Percentiles rank a stretch among this genome's conserved stretches.
Evolutionary conservation across 1,139 yeast species (phyloP).

Genomic region (Meyerozyma athensensis): DNA sequence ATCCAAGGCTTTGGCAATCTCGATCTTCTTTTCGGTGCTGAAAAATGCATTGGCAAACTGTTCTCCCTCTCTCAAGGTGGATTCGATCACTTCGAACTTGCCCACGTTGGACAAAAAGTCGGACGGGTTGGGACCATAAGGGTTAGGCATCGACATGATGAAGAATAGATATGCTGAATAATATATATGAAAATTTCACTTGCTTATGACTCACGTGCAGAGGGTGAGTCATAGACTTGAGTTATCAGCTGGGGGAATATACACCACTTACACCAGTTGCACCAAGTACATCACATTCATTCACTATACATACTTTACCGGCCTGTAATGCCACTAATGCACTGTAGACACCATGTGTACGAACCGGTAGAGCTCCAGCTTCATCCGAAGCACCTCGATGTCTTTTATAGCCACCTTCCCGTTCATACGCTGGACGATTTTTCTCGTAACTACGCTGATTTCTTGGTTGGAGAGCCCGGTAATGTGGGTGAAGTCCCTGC

Average conservation of each 20-base stretch:
- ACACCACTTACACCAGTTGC: too few species aligned
- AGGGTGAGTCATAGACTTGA: slow-evolving; percentile 3
- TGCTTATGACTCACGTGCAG: slow-evolving; percentile 3
- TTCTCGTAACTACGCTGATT: slow-evolving; percentile 33
- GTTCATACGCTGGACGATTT: slow-evolving; percentile 38
- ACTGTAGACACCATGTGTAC: slow-evolving; percentile 40
- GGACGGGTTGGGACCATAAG: slow-evolving; percentile 58
- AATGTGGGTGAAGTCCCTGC: slow-evolving; percentile 28
- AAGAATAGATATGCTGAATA: not conserved
- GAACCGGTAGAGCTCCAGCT: slow-evolving; percentile 39
- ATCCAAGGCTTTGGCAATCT: slow-evolving; percentile 54
- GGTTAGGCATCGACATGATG: slow-evolving; percentile 24
- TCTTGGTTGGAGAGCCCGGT: slow-evolving; percentile 39
- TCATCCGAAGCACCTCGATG: slow-evolving; percentile 35
- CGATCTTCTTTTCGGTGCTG: slow-evolving; percentile 49
- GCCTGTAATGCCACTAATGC: too few species aligned
- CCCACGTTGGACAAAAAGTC: slow-evolving; percentile 52
- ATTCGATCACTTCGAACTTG: slow-evolving; percentile 49
- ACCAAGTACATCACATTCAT: not conserved
- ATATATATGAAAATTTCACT: not conserved
- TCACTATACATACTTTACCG: slow-evolving; percentile 8
- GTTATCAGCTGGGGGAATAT: too few species aligned
- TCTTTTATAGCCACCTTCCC: slow-evolving; percentile 39
- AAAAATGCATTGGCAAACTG: slow-evolving; percentile 59
- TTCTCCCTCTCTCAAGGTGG: slow-evolving; percentile 57